Base-by-base conservation (phyloP, 805 yeast species). In the Grigorovia transvaalensis region DNA sequence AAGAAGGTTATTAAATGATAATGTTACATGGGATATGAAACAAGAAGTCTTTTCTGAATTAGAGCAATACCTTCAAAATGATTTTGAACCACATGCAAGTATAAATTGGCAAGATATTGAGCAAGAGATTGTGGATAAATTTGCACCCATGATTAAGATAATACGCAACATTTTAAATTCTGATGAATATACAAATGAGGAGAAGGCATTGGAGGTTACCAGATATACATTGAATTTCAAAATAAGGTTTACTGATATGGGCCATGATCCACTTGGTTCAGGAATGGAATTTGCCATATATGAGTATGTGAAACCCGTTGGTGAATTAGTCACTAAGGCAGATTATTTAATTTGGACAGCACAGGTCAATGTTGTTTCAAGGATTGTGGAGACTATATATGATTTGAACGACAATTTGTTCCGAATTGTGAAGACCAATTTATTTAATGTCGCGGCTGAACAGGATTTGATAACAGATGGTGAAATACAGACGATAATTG, bases 31-130 rank as follows among this genome's bases (percentile, higher is more conserved):
- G 13, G 70, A 64, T 1, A 45, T 69, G 13, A 73, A 72, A 53
- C 56, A 58, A 1, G 67, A 67, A 1, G 58, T 80, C 13, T 57
- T 74, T 2, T 42, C 51, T 4, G 71, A 69, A 9, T 55, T 80
- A 23, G 74, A 66, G 35, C 18, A 46, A 0, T 55, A 60, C 9
- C 55, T 74, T 11, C 40, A 54, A 18, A 44, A 17, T 30, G 71
- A 69, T 2, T 70, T 68, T 20, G 65, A 72, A 51, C 77, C 80
- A 5, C 64, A 62, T 43, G 42, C 58, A 7, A 72, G 77, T 12
- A 79, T 77, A 0, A 64, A 82, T 59, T 82, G 88, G 87, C 81
- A 76, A 57, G 53, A 64, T n/a, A 66, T 74, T 2, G 74, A 82
- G 0, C 72, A 71, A 47, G 71, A 66, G 38, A 74, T 81, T n/a